Base-by-base conservation (phyloP, 1,284 basidiomycete genomes). In the Vanrija humicola region DNA sequence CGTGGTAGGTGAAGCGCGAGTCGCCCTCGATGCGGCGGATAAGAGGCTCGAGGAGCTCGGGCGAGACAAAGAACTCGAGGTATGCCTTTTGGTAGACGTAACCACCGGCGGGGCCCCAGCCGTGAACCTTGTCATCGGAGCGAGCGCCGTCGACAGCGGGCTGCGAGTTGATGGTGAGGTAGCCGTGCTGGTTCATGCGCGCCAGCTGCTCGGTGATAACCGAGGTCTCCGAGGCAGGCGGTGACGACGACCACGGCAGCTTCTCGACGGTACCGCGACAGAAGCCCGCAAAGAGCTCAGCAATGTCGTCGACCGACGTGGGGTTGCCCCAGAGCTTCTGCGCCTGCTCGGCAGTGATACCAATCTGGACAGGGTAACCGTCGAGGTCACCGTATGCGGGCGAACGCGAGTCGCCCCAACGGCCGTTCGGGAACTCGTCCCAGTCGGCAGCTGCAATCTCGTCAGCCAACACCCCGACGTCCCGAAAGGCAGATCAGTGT, bases 71-170 rank as follows among this genome's bases (percentile, higher is more conserved):
- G 79, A 96, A 98, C 74, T 98, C 96, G 55, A 99, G 84, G 78
- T 99, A 99, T 5, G 95, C 94, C 83, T 98, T 98, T 77, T 98
- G 95, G 77, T 97, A 98, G 42, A 98, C 87, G 70, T 91, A 98
- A 1, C 95, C 95, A 21, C 78, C 74, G 52, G 85, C 80, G 2
- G 96, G 96, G 14, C 95, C 95, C 88, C 96, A 98, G 10, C 95
- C 95, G 72, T 91, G 88, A 1, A 85, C 80, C 59, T 86, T 85
- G 78, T 98, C 89, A 59, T 90, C 86, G 65, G 90, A 94, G 55
- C 82, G 81, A 10, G 83, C 90, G 48, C 94, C 95, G 70, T 98
- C 92, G 38, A 98, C 95, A 4, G 95, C 92, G 12, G 95, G 95
- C 74, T 98, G 95, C 40, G 91, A 95, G 78, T 98, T 98, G 80